A percentile compares a stretch with the other conserved stretches of the same genome.
Evolutionary conservation across 2,329 filamentous ascomycete genomes (phyloP).

Genomic region (Penicillium sumatraense): DNA sequence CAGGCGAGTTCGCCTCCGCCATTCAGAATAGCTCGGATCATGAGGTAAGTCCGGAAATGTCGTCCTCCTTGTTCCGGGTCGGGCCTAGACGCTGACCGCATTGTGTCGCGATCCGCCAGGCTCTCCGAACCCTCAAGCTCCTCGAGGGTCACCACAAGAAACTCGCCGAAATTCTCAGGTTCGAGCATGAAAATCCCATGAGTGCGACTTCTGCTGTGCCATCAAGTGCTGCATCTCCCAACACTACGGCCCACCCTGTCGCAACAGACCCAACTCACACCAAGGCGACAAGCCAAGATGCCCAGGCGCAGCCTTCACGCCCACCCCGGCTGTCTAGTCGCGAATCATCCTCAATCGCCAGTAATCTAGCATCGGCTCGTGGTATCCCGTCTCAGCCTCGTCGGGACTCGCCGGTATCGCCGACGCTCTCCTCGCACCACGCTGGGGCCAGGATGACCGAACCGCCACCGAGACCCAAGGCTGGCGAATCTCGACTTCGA

Average conservation of each 20-base stretch:
- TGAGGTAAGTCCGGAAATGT: slow-evolving; percentile 50
- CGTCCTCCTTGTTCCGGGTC: neutral
- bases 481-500: slow-evolving; percentile 35
- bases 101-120: slow-evolving; percentile 59
- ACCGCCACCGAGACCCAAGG: slow-evolving; percentile 49
- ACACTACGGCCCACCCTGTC: slow-evolving; percentile 21
- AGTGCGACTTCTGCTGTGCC: slow-evolving; percentile 20
- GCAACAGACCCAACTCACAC: slow-evolving; percentile 24
- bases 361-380: slow-evolving; percentile 81
- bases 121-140: slow-evolving; percentile 79
- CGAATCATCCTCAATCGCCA: slow-evolving; percentile 83
- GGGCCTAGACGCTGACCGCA: slow-evolving; percentile 5
- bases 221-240: slow-evolving; percentile 7
- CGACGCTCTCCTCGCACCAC: slow-evolving; percentile 75
- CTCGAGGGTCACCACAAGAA: slow-evolving; percentile 87
- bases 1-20: slow-evolving; percentile 84
- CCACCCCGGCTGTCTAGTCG: slow-evolving; percentile 59
- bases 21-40: slow-evolving; percentile 70
- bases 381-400: slow-evolving; percentile 67
- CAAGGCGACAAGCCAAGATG: slow-evolving; percentile 35
- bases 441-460: slow-evolving; percentile 71
- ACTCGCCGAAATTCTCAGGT: slow-evolving; percentile 79
- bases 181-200: slow-evolving; percentile 62
- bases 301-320: slow-evolving; percentile 43
- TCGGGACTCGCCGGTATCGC: slow-evolving; percentile 69